A percentile compares a stretch with the other conserved stretches of the same genome.
These are phyloP conservation scores for Sporisorium reilianum DNA, from an alignment of 1,284 basidiomycete genomes.

Conservation along the genomic window DNA sequence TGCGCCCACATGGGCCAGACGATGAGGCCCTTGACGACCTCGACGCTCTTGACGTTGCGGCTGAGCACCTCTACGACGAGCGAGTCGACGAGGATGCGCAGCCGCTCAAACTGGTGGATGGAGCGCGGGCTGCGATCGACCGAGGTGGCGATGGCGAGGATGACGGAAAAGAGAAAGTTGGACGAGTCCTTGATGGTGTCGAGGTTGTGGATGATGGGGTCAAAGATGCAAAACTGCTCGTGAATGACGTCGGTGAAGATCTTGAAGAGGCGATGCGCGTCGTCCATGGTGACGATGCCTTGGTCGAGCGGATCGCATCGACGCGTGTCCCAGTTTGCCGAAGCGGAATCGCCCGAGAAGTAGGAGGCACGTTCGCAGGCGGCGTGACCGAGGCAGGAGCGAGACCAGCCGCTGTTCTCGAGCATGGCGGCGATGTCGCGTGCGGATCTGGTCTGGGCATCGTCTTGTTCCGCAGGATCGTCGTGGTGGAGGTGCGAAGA, in stretches of 20 bases:
- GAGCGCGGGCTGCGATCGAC: conserved; percentile 42
- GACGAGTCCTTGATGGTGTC: conserved; percentile 44
- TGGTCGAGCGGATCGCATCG: conserved; percentile 45
- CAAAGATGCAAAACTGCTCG: conserved; percentile 47
- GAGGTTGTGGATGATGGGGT: conserved; percentile 44
- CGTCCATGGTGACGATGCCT: conserved; percentile 50
- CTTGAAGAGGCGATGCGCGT: conserved; percentile 39
- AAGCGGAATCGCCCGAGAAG: conserved; percentile 47
- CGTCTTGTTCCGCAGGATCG: conserved; percentile 26
- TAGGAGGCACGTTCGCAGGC: conserved; percentile 51
- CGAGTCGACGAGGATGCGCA: conserved; percentile 44
- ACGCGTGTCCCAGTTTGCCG: conserved; percentile 44
- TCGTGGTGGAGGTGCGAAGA: conserved; percentile 15
- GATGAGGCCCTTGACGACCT: conserved; percentile 49
- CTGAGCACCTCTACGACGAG: conserved; percentile 50
- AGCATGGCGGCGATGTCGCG: conserved; percentile 43
- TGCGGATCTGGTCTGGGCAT: conserved; percentile 34
- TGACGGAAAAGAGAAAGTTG: conserved; percentile 52
- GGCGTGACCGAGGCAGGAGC: conserved; percentile 40
- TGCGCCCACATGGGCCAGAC: conserved; percentile 55
- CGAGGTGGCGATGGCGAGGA: conserved; percentile 47
- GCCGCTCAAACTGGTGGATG: conserved; percentile 40
- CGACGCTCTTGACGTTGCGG: conserved; percentile 52
- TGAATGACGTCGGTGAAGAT: conserved; percentile 42
- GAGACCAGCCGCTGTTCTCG: conserved; percentile 38